phyloP scores from a whole-genome alignment of 2,329 filamentous ascomycete genomes.

The Rhynchosporium agropyri region DNA sequence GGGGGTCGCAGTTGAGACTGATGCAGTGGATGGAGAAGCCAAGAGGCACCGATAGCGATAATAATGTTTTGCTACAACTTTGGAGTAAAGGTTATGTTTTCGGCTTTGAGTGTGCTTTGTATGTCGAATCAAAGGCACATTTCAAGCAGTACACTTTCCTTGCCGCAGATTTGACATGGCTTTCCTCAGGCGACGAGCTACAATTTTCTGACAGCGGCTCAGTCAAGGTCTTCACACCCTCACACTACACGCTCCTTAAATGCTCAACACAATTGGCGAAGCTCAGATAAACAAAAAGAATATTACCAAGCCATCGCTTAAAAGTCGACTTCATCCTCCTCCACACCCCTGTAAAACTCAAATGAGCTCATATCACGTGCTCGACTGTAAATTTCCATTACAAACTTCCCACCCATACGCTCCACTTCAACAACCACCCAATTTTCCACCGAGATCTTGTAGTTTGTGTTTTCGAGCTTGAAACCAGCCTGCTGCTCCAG shows the following conservation, averaged over 20 bases:
- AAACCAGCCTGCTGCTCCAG: neutral
- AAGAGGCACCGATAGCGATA: constrained; percentile 31
- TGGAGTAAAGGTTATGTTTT: constrained; percentile 10
- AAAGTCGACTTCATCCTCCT: neutral
- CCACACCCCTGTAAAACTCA: neutral
- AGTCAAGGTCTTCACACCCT: neutral
- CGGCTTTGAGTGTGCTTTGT: neutral
- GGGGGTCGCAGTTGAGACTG: constrained; percentile 35
- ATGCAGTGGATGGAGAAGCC: constrained; percentile 29
- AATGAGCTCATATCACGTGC: constrained; percentile 15
- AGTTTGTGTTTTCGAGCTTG: neutral
- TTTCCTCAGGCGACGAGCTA: neutral
- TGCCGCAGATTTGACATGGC: neutral
- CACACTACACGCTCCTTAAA: neutral
- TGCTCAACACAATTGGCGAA: neutral
- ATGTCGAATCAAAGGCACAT: neutral
- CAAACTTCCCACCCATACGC: neutral
- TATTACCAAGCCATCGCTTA: neutral
- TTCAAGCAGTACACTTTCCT: neutral
- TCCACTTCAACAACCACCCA: neutral
- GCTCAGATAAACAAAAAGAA: neutral
- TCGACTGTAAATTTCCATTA: neutral
- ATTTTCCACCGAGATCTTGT: neutral
- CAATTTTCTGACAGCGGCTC: neutral
- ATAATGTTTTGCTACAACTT: constrained; percentile 19